These are phyloP conservation scores for Dactylella cylindrospora DNA, from an alignment of 2,329 filamentous ascomycete genomes.

Conservation along the genomic window DNA sequence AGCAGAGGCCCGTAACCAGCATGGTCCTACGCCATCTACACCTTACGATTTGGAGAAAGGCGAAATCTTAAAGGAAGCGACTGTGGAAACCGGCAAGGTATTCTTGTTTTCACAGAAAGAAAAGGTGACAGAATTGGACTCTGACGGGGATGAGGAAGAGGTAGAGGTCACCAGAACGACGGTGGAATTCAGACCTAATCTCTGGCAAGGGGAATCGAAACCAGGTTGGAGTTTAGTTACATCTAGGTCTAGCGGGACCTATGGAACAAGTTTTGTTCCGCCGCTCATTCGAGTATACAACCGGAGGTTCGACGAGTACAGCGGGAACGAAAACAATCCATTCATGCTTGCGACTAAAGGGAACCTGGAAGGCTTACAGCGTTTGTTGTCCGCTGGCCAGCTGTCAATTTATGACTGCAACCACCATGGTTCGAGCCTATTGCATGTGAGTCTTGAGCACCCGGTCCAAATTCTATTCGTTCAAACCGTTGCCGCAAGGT, in stretches of 20 bases:
- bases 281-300: constrained; percentile 20
- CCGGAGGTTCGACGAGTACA: not conserved
- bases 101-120: too few species aligned
- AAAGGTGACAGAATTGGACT: too few species aligned
- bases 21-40: too few species aligned
- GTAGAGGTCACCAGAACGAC: constrained; percentile 7
- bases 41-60: too few species aligned
- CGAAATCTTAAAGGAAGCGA: too few species aligned
- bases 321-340: not conserved
- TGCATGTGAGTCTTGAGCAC: constrained; percentile 32
- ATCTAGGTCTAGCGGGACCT: constrained; percentile 4
- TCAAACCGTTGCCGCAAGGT: not conserved
- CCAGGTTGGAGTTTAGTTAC: not conserved
- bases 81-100: too few species aligned
- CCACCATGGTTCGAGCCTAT: constrained; percentile 10
- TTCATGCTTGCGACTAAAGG: not conserved
- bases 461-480: too few species aligned
- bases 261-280: constrained; percentile 12
- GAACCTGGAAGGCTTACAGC: constrained; percentile 8
- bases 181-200: constrained; percentile 6
- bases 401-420: constrained; percentile 20
- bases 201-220: constrained; percentile 8
- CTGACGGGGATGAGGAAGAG: constrained; percentile 9
- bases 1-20: too few species aligned
- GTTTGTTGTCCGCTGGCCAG: constrained; percentile 1